Conservation (phyloP, 2,329 filamentous ascomycete species). For the Zasmidium angulare region DNA sequence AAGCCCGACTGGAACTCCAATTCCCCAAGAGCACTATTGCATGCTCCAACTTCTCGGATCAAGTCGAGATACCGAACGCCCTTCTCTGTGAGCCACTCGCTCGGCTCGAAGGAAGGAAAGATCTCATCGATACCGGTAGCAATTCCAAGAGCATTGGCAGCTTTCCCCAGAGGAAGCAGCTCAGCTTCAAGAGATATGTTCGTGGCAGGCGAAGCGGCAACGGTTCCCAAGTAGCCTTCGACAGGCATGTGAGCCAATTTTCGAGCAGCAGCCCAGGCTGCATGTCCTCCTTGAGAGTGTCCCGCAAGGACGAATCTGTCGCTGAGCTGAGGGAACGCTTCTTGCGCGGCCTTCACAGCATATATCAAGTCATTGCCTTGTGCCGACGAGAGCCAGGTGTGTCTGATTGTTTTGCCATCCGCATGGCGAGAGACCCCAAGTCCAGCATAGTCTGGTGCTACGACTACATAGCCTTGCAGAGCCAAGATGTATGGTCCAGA, state of each 20-base stretch:
- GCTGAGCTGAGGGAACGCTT: conserved; percentile 42
- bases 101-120: conserved; percentile 4
- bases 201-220: conserved; percentile 11
- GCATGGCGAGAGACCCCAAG: conserved; percentile 28
- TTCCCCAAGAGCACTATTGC: conserved; percentile 1
- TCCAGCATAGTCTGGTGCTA: conserved; percentile 29
- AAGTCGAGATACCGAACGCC: not conserved
- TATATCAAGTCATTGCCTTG: conserved; percentile 48
- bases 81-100: conserved; percentile 4
- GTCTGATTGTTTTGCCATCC: conserved; percentile 39
- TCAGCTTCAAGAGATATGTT: not conserved
- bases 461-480: conserved; percentile 32
- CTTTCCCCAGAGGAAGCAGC: not conserved
- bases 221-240: conserved; percentile 9
- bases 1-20: not conserved
- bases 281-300: conserved; percentile 49
- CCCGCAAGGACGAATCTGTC: conserved; percentile 48
- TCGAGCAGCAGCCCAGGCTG: conserved; percentile 44
- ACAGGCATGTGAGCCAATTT: conserved; percentile 13
- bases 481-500: conserved; percentile 32
- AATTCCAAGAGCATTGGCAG: not conserved
- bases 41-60: conserved; percentile 1
- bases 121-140: not conserved
- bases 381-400: conserved; percentile 38
- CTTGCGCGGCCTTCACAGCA: conserved; percentile 44